Conservation (phyloP, 1,284 basidiomycete species). For the Cutaneotrichosporon spelunceum region DNA sequence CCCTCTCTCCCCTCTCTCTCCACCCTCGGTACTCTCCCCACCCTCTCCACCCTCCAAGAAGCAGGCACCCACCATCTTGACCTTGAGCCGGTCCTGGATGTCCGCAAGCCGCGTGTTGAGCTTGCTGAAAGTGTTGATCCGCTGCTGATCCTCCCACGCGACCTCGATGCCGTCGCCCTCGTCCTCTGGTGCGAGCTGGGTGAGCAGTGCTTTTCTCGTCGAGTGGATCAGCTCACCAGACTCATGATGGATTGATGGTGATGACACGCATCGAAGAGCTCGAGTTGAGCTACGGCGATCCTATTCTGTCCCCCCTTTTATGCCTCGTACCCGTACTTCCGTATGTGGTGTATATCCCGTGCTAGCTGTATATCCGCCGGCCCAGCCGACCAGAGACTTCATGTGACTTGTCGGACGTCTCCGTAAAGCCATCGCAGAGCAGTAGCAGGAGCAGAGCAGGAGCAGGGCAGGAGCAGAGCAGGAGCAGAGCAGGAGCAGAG, state of each 20-base stretch:
- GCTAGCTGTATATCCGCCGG: neutral
- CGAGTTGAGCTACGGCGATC: constrained; percentile 1
- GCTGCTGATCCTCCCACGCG: constrained; percentile 93
- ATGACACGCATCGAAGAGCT: neutral
- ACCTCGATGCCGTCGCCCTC: constrained; percentile 76
- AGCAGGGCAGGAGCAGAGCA: no score
- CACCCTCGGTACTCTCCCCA: no score
- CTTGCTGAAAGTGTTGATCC: constrained; percentile 89
- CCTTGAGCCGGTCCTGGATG: constrained; percentile 68
- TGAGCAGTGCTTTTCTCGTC: neutral
- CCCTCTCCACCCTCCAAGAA: no score
- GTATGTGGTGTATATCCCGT: neutral
- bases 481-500: no score
- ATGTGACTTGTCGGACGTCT: neutral
- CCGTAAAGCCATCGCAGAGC: no score
- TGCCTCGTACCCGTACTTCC: neutral
- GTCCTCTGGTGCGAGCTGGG: constrained; percentile 64
- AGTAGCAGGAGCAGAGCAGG: no score
- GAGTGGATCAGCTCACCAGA: constrained; percentile 23
- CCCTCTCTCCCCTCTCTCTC: no score
- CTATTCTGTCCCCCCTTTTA: constrained; percentile 6
- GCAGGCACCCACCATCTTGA: constrained; percentile 67
- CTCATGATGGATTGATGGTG: constrained; percentile 30
- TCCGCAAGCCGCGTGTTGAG: constrained; percentile 73
- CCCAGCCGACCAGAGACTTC: neutral